Conservation (phyloP, 257 asterid genomes). For the Craterostigma plantagineum region DNA sequence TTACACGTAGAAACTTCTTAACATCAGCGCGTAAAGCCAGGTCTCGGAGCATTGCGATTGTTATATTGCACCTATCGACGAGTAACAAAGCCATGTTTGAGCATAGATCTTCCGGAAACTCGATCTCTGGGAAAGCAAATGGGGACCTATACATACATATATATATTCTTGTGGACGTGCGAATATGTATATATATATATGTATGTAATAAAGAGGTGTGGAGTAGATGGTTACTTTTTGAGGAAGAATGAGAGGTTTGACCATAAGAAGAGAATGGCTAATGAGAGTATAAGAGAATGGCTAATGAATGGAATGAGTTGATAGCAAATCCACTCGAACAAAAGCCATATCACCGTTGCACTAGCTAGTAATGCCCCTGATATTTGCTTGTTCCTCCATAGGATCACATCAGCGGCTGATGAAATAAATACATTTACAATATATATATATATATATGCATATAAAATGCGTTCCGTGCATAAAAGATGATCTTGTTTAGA, state of each 20-base stretch:
- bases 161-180: neutral
- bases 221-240: conserved; percentile 31
- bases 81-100: conserved; percentile 29
- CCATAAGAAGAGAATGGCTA: conserved; percentile 68
- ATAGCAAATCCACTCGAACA: conserved; percentile 80
- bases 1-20: conserved; percentile 48
- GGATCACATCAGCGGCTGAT: conserved; percentile 82
- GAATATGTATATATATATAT: neutral
- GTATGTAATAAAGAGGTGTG: neutral
- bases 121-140: conserved; percentile 34
- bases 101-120: conserved; percentile 49
- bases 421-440: neutral
- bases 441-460: neutral
- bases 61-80: conserved; percentile 40
- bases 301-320: conserved; percentile 71
- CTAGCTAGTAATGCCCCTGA: conserved; percentile 68
- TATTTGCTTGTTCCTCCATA: conserved; percentile 86
- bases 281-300: conserved; percentile 54
- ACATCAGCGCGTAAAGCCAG: conserved; percentile 65
- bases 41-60: conserved; percentile 25
- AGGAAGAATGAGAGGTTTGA: conserved; percentile 74
- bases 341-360: conserved; percentile 82
- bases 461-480: too few relatives aligned
- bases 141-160: conserved; percentile 33
- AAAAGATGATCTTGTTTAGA: too few relatives aligned